Evolutionary conservation across 2,329 filamentous ascomycete genomes (phyloP).

Genomic region (Helotiales sp.): DNA sequence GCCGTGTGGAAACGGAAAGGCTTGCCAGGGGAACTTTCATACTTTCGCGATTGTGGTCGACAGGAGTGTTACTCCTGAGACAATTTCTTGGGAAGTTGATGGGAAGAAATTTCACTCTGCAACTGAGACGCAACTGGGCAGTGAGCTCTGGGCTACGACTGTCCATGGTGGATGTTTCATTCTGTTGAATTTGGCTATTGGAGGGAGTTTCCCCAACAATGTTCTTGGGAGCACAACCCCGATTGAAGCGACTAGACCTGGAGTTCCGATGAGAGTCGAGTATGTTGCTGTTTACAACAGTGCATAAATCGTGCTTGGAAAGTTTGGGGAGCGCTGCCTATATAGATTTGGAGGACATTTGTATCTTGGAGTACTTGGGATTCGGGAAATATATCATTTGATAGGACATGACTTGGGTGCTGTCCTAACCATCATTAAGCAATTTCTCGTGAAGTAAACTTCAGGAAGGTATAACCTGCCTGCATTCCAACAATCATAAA

Average conservation of each 20-base stretch:
- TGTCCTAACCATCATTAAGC: too few species aligned
- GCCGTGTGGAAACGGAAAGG: background rate
- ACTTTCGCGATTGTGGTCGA: background rate
- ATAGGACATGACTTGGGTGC: too few species aligned
- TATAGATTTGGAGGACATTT: too few species aligned
- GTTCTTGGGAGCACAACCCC: background rate
- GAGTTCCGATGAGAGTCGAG: background rate
- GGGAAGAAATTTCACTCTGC: background rate
- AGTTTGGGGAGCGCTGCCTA: too few species aligned
- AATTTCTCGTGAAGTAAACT: too few species aligned
- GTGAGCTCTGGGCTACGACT: background rate
- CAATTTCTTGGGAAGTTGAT: background rate
- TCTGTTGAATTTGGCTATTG: slow-evolving; percentile 1
- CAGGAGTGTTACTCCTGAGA: background rate
- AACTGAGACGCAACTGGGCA: background rate
- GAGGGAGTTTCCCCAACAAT: background rate
- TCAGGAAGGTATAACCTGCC: too few species aligned
- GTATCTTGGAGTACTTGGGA: too few species aligned
- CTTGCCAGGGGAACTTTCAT: background rate
- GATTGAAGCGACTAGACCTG: background rate
- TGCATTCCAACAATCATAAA: too few species aligned
- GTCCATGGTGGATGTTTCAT: background rate
- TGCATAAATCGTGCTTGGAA: background rate
- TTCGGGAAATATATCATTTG: too few species aligned
- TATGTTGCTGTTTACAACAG: slow-evolving; percentile 8